Base-by-base conservation (phyloP, 2,329 filamentous ascomycete genomes). In the Xylariomycetidae sp. region DNA sequence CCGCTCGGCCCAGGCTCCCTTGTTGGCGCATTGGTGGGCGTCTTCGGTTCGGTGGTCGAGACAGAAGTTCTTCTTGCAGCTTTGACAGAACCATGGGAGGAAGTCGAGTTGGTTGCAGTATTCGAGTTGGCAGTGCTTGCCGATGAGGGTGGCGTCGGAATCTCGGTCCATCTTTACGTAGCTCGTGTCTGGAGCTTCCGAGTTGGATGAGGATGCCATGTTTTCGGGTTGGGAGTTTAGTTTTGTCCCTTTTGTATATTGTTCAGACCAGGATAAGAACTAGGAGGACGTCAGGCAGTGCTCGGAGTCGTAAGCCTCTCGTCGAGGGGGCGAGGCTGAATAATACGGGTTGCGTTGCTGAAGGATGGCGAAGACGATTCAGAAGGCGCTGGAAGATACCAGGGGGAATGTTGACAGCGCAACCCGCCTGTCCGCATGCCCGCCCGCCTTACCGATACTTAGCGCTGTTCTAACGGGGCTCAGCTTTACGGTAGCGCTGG, bases 31-130 rank as follows among this genome's bases (percentile, higher is more conserved):
- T 54, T 79, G 75, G 66, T 98, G 94, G 0, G 86, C 67, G 14
- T 78, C 76, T 66, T 97, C 90, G 51, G 80, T 83, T 35, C 90
- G 85, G 70, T 98, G 92, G 57, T 97, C 90, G 46, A 94, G 83
- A 60, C 94, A 98, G 67, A 81, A 98, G 12, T 84, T 90, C 38
- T 77, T 75, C 44, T 60, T 75, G 66, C 92, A 98, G 48, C 85
- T 92, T 58, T 94, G 86, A 67, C 92, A 98, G 55, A 80, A 75
- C 62, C 97, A 97, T 4, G 92, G 92, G 4, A 98, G 78, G 61
- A 98, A 97, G 64, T 97, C 92, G 40, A 97, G 85, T 57, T 92
- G 85, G 58, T 89, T 84, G 71, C 92, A 98, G 70, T 88, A 94
- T 45, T 83, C 70, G 63, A 85, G 82, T 61, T 96, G 80, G 74